Conservation (phyloP, 164 flowering plant species). For the Kalanchoe fedtschenkoi region DNA sequence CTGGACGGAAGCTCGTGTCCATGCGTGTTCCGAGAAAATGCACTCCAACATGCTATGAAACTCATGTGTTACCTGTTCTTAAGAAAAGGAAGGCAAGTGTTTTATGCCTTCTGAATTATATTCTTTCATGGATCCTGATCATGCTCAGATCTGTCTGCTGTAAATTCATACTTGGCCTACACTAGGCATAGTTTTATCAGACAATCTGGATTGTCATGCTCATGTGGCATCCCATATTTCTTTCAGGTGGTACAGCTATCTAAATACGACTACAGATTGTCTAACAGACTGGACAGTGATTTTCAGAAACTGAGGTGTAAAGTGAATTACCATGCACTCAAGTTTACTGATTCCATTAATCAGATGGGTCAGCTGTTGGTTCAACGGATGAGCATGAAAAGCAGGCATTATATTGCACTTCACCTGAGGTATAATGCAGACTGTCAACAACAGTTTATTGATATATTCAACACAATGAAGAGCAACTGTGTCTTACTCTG, state of each 20-base stretch:
- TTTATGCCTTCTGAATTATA: neutral
- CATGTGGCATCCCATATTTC: neutral
- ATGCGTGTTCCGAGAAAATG: slow-evolving; percentile 72
- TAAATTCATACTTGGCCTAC: neutral
- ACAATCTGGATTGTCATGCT: neutral
- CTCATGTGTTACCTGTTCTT: slow-evolving; percentile 43
- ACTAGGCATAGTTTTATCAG: neutral
- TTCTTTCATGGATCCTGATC: neutral
- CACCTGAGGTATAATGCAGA: slow-evolving; percentile 49
- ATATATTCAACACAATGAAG: too few species aligned
- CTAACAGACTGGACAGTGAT: slow-evolving; percentile 39
- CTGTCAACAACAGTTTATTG: neutral
- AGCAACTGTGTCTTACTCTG: too few species aligned
- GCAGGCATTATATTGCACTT: slow-evolving; percentile 57
- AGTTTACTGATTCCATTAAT: slow-evolving; percentile 41
- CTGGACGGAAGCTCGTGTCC: slow-evolving; percentile 18
- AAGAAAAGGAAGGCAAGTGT: slow-evolving; percentile 41
- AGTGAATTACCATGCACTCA: slow-evolving; percentile 64
- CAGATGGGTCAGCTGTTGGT: slow-evolving; percentile 49
- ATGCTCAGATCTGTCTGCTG: neutral
- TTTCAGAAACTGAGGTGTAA: slow-evolving; percentile 68
- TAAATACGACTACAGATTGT: slow-evolving; percentile 63
- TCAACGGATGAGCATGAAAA: slow-evolving; percentile 40
- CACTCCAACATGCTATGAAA: slow-evolving; percentile 33
- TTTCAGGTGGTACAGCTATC: slow-evolving; percentile 55